These are phyloP conservation scores for Jamesozyma jinghongensis DNA, from an alignment of 805 yeast genomes.

Conservation along the genomic window DNA sequence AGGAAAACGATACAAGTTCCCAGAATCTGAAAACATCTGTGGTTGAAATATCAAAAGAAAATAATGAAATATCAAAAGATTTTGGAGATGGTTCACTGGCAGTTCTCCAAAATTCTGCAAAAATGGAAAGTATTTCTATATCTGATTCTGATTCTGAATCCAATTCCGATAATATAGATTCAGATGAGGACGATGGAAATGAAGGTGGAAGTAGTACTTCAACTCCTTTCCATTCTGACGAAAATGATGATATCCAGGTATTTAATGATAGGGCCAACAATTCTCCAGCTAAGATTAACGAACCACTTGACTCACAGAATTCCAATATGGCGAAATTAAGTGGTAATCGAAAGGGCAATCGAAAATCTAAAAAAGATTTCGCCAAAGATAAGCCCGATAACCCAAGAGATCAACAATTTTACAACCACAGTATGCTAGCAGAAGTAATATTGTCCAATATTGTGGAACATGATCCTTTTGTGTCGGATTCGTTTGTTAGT, in stretches of 20 bases:
- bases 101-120: constrained; percentile 2
- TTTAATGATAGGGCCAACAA: not conserved
- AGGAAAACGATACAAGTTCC: not conserved
- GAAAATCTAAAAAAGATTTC: constrained; percentile 13
- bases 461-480: constrained; percentile 15
- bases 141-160: constrained; percentile 9
- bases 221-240: not conserved
- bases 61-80: not conserved
- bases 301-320: not conserved
- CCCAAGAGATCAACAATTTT: constrained; percentile 5
- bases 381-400: constrained; percentile 8
- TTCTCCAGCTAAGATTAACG: not conserved
- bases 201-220: not conserved
- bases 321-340: not conserved
- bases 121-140: constrained; percentile 10
- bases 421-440: constrained; percentile 7
- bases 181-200: not conserved
- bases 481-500: constrained; percentile 11
- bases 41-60: not conserved
- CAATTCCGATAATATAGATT: not conserved
- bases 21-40: constrained; percentile 1
- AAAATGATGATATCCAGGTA: not conserved
- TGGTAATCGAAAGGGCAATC: constrained; percentile 1
- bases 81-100: not conserved
- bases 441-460: constrained; percentile 18